Evolutionary conservation across 225 moss, liverwort and hornwort species (phyloP).

Genomic region (Pseudoscleropodium purum): DNA sequence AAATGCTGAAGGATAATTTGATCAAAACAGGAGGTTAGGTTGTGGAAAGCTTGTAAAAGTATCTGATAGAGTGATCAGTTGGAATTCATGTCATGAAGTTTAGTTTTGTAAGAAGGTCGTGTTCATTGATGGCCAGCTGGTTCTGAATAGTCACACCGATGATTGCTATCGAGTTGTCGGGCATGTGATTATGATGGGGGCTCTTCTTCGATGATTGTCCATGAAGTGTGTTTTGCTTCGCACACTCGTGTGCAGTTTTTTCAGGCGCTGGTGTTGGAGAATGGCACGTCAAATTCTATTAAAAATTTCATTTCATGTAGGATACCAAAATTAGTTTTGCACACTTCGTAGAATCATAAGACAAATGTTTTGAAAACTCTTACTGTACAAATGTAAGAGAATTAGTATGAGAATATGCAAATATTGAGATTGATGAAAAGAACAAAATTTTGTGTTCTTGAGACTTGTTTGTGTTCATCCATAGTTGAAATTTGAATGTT

Average conservation of each 20-base stretch:
- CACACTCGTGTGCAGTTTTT: background rate
- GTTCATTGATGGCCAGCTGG: background rate
- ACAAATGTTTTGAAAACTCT: background rate
- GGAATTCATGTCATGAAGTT: background rate
- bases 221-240: background rate
- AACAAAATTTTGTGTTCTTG: background rate
- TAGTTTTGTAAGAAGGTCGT: background rate
- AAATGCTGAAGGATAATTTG: background rate
- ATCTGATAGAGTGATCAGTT: slow-evolving; percentile 5
- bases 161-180: background rate
- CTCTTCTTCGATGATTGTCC: background rate
- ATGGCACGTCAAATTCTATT: background rate
- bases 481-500: background rate
- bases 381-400: background rate
- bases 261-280: background rate
- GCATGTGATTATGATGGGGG: background rate
- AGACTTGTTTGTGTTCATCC: background rate
- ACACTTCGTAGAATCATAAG: background rate
- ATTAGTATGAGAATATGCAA: background rate
- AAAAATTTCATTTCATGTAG: background rate
- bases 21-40: background rate
- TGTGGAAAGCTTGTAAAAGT: slow-evolving; percentile 16
- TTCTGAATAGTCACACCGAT: background rate
- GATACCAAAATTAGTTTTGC: too few relatives aligned
- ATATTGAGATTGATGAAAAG: background rate